Conservation (phyloP, 768 basidiomycete species). For the Neoboletus magnificus region DNA sequence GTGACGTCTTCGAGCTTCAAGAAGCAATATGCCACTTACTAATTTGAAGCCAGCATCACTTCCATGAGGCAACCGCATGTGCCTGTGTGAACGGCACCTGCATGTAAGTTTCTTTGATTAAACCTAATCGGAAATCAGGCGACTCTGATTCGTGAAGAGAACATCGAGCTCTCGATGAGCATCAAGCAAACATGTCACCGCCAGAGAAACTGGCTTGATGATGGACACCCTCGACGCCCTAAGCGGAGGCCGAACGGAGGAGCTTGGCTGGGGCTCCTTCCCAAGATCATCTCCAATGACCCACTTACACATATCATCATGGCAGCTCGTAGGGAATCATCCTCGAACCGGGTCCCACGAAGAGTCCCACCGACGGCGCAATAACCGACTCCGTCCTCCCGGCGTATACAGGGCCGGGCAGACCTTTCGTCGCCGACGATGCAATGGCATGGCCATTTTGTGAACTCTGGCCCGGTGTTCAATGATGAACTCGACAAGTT, state of each 20-base stretch:
- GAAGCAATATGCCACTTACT: slow-evolving; percentile 7
- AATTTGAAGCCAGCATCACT: slow-evolving; percentile 1
- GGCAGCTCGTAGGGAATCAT: background rate
- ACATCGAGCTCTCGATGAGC: slow-evolving; percentile 4
- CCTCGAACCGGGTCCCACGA: background rate
- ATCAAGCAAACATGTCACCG: background rate
- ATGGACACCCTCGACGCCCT: slow-evolving; percentile 12
- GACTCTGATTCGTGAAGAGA: background rate
- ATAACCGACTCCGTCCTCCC: slow-evolving; percentile 6
- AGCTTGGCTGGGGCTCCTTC: slow-evolving; percentile 13
- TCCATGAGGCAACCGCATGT: slow-evolving; percentile 16
- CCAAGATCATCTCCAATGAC: background rate
- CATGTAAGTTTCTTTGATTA: no score
- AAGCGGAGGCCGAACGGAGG: slow-evolving; percentile 11
- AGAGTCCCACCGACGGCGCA: background rate
- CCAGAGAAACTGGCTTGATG: background rate
- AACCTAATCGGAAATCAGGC: background rate
- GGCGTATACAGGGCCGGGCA: slow-evolving; percentile 15
- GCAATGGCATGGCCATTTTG: background rate
- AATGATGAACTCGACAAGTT: slow-evolving; percentile 18
- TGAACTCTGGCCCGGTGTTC: background rate
- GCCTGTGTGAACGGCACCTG: background rate
- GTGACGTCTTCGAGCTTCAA: slow-evolving; percentile 9
- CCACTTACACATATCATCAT: no score
- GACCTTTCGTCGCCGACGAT: slow-evolving; percentile 3